phyloP scores from a whole-genome alignment of 345 rosid genomes.

The Eucalyptus cladocalyx region DNA sequence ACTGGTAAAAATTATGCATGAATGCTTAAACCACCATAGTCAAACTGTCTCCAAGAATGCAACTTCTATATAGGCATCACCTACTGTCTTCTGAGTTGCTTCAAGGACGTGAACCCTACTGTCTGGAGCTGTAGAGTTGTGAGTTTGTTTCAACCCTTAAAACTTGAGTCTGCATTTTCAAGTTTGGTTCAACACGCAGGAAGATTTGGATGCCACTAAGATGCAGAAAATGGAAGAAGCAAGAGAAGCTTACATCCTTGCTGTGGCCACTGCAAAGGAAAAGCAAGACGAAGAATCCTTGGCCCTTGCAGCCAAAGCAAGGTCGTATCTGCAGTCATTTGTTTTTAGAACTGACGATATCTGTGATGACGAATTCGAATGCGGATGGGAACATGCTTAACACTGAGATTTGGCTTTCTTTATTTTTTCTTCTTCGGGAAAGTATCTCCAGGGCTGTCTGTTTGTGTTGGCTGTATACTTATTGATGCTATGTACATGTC shows the following conservation, averaged over 20 bases:
- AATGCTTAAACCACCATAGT: background rate
- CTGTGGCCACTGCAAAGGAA: slow-evolving; percentile 60
- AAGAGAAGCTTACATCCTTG: slow-evolving; percentile 53
- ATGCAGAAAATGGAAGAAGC: slow-evolving; percentile 75
- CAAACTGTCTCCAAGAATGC: background rate
- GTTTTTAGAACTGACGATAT: slow-evolving; percentile 6
- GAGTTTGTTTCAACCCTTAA: background rate
- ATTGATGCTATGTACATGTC: background rate
- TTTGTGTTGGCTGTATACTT: background rate
- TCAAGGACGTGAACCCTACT: background rate
- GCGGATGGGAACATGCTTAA: background rate
- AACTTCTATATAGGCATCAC: background rate
- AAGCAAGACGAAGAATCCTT: slow-evolving; percentile 78
- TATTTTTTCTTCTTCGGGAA: background rate
- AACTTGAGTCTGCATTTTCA: background rate
- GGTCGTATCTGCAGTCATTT: slow-evolving; percentile 57
- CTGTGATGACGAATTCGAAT: background rate
- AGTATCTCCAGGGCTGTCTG: background rate
- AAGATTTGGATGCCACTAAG: slow-evolving; percentile 31
- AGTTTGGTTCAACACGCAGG: slow-evolving; percentile 21
- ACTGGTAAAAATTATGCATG: background rate
- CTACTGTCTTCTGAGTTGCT: background rate
- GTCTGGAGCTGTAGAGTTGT: background rate
- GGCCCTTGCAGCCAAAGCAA: slow-evolving; percentile 59
- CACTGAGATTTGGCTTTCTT: background rate